Evolutionary conservation across 257 asterid genomes (phyloP), one percentile per base, ranked within the genome.

Genomic region (Nicotiana tabacum): DNA sequence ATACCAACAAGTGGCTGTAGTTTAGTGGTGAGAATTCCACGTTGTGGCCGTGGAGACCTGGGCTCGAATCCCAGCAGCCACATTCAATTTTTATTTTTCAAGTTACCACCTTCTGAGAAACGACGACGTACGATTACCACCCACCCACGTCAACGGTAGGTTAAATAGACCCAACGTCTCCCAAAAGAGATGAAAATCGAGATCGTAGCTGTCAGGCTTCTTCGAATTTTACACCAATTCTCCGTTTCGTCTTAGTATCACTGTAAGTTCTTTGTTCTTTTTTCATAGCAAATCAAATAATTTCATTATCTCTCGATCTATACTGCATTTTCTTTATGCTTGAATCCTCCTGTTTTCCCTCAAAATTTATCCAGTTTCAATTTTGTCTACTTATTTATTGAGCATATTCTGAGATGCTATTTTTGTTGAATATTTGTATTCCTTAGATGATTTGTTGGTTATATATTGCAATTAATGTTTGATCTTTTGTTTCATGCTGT

Each of bases 21-120:
- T 96, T 92, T 93, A 91, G 97, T 92, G 97, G 97, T 94, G 12
- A 96, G 98, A 93, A 94, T 96, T 96, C 93, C 96, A 94, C 97
- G 97, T 93, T 94, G 97, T 93, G 99, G 97, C 97, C 96, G 95
- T 96, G 93, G 94, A 93, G 98, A 93, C 97, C 97, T 93, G 97
- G 96, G 97, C 98, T 94, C 97, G 96, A 95, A 95, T 96, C 95
- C 97, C 96, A 96, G 97, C 98, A 95, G 98, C 99, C 98, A 95
- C 99, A 92, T 1, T 0, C 0, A 0, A 1, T 1, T 5, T n/a
- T 13, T 33, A n/a, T 46, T 6, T 1, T 1, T 21, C 6, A 24
- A 62, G 4, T 64, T 21, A 11, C 8, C 7, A 0, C 7, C 29
- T 3, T 27, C 2, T 0, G 3, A 1, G 48, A 27, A 15, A 76